phyloP scores from a whole-genome alignment of 1,284 basidiomycete genomes.

The Neotropicomus parvogracilis region DNA sequence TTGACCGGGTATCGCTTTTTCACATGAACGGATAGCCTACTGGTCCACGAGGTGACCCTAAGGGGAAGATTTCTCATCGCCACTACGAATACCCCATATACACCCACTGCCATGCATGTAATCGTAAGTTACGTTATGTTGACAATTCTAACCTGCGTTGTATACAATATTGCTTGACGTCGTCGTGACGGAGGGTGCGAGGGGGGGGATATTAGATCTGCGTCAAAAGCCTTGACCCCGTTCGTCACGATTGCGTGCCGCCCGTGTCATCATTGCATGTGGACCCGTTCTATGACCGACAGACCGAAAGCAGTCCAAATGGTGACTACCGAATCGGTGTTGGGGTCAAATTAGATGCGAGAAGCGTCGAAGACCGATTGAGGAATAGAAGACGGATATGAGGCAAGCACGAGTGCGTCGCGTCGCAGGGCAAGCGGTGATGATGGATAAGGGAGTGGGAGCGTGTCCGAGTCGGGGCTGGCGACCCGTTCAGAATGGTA shows the following conservation, averaged over 20 bases:
- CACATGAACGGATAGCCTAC: slow-evolving; percentile 9
- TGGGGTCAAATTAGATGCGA: slow-evolving; percentile 4
- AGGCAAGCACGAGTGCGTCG: slow-evolving; percentile 6
- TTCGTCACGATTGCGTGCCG: no score
- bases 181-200: no score
- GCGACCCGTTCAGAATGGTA: slow-evolving; percentile 10
- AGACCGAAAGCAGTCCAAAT: slow-evolving; percentile 2
- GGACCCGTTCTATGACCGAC: slow-evolving; percentile 20
- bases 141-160: no score
- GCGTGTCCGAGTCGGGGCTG: neutral
- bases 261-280: neutral
- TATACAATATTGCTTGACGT: neutral
- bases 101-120: slow-evolving; percentile 19
- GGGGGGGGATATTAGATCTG: no score
- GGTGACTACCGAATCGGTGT: neutral
- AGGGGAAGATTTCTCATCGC: slow-evolving; percentile 17
- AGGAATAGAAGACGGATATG: slow-evolving; percentile 19
- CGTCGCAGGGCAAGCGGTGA: slow-evolving; percentile 11
- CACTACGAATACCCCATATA: slow-evolving; percentile 24
- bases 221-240: no score
- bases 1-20: neutral
- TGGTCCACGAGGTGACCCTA: slow-evolving; percentile 26
- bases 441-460: slow-evolving; percentile 3
- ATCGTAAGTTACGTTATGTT: no score
- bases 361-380: slow-evolving; percentile 5